These are phyloP conservation scores for Aspergillus homomorphus DNA, from an alignment of 495 filamentous ascomycete species.

Conservation along the genomic window DNA sequence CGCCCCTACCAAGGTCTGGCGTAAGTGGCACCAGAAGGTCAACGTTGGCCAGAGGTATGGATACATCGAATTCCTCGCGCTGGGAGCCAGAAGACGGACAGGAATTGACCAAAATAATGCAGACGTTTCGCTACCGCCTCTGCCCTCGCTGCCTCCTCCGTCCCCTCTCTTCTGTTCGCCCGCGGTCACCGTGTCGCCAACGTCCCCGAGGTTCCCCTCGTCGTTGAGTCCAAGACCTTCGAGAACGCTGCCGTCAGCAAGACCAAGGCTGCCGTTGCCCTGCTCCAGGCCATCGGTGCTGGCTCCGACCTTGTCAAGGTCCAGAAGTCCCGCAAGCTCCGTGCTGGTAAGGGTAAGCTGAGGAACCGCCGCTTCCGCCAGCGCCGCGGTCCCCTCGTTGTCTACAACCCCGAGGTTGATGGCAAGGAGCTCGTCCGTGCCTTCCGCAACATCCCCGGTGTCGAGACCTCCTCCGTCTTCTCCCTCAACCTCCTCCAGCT, in stretches of 20 bases:
- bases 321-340: conserved; percentile 86
- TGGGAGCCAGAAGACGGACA: not conserved
- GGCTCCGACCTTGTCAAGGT: conserved; percentile 90
- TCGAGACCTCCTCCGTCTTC: conserved; percentile 94
- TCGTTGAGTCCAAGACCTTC: conserved; percentile 87
- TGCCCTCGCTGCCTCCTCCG: conserved; percentile 92
- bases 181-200: conserved; percentile 91
- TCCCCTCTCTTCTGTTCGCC: conserved; percentile 88
- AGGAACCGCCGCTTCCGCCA: conserved; percentile 92
- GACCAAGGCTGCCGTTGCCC: conserved; percentile 81
- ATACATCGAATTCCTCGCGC: not conserved
- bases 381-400: conserved; percentile 92
- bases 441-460: conserved; percentile 97
- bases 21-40: conserved; percentile 99
- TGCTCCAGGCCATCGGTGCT: conserved; percentile 87
- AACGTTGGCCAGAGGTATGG: conserved; percentile 91
- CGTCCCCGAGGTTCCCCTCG: conserved; percentile 94
- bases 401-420: conserved; percentile 92
- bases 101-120: conserved; percentile 5
- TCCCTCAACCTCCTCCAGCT: conserved; percentile 98
- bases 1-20: conserved; percentile 99
- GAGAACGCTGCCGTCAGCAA: conserved; percentile 71
- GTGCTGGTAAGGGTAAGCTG: conserved; percentile 97
- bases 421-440: conserved; percentile 86
- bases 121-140: conserved; percentile 97